Base-by-base conservation (phyloP, 2,329 filamentous ascomycete genomes). In the Xylariales sp. region DNA sequence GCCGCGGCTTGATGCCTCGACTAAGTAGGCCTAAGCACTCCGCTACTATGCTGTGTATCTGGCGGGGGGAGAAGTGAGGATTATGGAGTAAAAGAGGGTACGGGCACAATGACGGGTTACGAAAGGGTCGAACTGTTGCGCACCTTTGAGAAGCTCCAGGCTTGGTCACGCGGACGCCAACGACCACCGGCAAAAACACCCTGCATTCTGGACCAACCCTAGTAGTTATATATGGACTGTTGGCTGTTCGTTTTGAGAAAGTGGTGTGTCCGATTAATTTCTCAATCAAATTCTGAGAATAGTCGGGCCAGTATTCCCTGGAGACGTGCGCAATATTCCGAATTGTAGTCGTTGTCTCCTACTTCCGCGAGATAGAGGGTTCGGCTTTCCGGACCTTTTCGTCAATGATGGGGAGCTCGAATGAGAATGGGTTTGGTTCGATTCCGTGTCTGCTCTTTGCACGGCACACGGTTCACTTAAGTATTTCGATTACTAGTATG, bases 141-240 rank as follows among this genome's bases (percentile, higher is more conserved):
- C 71, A 75, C 74, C 72, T 73, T 75, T 58, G 70, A 74, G 66
- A 75, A 75, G 67, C 70, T 73, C 68, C 65, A 74, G 18, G 71
- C 58, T 23, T 76, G 72, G 34, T 67, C 75, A 32, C 72, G 66
- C 55, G 64, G 68, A 28, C 66, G 65, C 45, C 68, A 64, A 39
- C 72, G 69, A 30, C 71, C 70, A 43, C 73, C 73, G 59, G 75
- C 73, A 39, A 72, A 65, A 49, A 75, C 70, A 61, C 74, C 71
- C 65, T 69, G 75, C 73, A 73, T 75, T 28, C 18, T 67, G 61
- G 68, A 46, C 46, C 53, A 68, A 34, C n/a, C 61, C 23, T 41
- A 48, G 23, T 41, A 43, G 28, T 41, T 52, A 23, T 48, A 41
- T 41, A 48, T 55, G n/a, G 16, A 30, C 14, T 63, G 43, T 48